A percentile compares a stretch with the other conserved stretches of the same genome.
Conservation (phyloP, 306 rosid genomes). For the Quercus engelmannii region DNA sequence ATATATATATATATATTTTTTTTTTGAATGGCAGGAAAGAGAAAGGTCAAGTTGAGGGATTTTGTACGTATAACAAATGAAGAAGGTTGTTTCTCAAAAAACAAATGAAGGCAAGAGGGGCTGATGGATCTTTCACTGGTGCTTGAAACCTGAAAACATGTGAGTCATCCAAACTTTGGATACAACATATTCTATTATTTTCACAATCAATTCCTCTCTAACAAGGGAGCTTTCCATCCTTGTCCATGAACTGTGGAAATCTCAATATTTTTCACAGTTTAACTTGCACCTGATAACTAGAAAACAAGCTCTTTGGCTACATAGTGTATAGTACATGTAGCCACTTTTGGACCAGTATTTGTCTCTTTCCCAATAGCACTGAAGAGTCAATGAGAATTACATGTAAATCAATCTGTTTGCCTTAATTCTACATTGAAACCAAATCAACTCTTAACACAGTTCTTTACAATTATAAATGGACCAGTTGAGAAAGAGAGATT, state of each 20-base stretch:
- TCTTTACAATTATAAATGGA: neutral
- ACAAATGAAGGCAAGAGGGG: neutral
- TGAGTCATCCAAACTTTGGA: no score
- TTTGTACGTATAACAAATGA: neutral
- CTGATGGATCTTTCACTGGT: neutral
- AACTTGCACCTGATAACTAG: neutral
- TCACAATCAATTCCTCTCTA: no score
- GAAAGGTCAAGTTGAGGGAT: neutral
- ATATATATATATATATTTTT: no score
- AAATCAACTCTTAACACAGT: neutral
- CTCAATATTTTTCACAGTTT: no score
- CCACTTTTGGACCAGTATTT: neutral
- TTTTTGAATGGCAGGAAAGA: neutral
- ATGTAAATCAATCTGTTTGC: neutral
- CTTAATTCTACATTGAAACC: neutral
- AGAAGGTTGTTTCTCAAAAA: neutral
- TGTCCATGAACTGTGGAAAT: no score
- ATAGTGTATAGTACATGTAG: neutral
- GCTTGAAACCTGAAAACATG: no score
- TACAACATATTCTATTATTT: no score
- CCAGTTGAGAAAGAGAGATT: neutral
- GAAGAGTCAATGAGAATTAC: neutral
- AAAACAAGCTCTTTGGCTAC: neutral
- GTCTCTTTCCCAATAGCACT: no score
- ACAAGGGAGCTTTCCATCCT: no score